Base-by-base conservation (phyloP, 768 basidiomycete species). In the Suillus ampliporus region DNA sequence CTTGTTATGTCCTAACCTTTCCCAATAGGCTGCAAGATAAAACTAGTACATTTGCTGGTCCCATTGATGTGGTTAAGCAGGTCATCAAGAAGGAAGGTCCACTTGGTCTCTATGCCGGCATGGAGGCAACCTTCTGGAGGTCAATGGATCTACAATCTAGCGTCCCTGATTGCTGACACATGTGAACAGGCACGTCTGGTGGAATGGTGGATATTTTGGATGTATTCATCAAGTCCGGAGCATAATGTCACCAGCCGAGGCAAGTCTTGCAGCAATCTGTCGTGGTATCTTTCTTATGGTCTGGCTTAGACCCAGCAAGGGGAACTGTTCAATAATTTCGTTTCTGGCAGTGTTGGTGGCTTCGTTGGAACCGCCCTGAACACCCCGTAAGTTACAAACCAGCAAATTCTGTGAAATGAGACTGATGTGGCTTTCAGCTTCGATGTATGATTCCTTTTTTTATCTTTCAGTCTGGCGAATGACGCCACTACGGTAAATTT, bases 51-150 rank as follows among this genome's bases (percentile, higher is more conserved):
- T 99, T 89, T 78, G 87, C 88, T 28, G 97, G 97, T 4, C 96
- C 97, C 0, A 84, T 95, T 74, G 96, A 97, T 63, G 97, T 97
- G 17, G 84, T 99, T 19, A 89, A 84, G 67, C 88, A 93, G 68
- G 82, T 95, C 34, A 74, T 97, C 53, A 82, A 75, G 68, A 90
- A 89, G 63, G 89, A 94, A 38, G 97, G 97, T 34, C 56, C 91
- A 5, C 77, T 98, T 0, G 96, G 94, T 21, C 77, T 98, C 28
- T 98, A 98, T 72, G 87, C 87, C 26, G 96, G 97, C 40, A 96
- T 99, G 91, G 97, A 99, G 74, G 86, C 94, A 14, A 99, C 97
- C 2, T 97, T 98, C 79, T 98, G 97, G 97, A 86, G 96, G 93
- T 92, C 60, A 40, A 37, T n/a, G 58, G 48, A n/a, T 51, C 46